Evolutionary conservation across 225 moss, liverwort and hornwort species (phyloP).

Genomic region (Lunularia cruciata): DNA sequence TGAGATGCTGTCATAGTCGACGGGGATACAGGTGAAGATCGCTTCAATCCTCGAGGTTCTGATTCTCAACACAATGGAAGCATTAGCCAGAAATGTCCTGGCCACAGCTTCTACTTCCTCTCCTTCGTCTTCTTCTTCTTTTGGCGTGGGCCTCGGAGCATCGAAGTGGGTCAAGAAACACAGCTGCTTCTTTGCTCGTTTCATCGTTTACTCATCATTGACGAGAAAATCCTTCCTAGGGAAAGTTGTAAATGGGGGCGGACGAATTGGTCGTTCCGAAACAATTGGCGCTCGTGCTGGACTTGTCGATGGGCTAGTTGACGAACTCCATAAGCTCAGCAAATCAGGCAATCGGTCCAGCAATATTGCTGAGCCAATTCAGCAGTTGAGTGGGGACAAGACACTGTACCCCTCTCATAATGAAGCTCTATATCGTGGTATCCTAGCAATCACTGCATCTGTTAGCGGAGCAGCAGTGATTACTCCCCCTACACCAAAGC

Average conservation of each 20-base stretch:
- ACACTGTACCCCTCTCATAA: slow-evolving; percentile 10
- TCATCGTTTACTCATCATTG: no score
- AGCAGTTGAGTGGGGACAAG: slow-evolving; percentile 22
- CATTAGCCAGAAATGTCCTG: not conserved
- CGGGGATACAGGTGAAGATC: not conserved
- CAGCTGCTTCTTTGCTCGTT: no score
- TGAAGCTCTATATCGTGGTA: slow-evolving; percentile 6
- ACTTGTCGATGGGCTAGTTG: slow-evolving; percentile 25
- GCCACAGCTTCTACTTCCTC: not conserved
- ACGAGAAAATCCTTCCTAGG: no score
- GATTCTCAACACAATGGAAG: not conserved
- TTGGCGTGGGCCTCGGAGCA: not conserved
- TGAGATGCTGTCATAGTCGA: not conserved
- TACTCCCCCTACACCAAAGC: not conserved
- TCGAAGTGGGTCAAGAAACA: not conserved
- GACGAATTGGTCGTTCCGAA: no score
- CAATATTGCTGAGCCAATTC: slow-evolving; percentile 18
- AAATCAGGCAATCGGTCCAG: slow-evolving; percentile 24
- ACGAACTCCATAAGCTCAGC: slow-evolving; percentile 23
- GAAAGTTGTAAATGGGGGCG: no score
- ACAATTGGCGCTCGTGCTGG: slow-evolving; percentile 17
- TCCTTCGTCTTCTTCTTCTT: not conserved
- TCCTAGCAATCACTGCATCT: slow-evolving; percentile 5
- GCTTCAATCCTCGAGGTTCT: not conserved
- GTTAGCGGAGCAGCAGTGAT: not conserved